phyloP scores from a whole-genome alignment of 2,329 filamentous ascomycete species.

The Teratosphaeria zuluensis region DNA sequence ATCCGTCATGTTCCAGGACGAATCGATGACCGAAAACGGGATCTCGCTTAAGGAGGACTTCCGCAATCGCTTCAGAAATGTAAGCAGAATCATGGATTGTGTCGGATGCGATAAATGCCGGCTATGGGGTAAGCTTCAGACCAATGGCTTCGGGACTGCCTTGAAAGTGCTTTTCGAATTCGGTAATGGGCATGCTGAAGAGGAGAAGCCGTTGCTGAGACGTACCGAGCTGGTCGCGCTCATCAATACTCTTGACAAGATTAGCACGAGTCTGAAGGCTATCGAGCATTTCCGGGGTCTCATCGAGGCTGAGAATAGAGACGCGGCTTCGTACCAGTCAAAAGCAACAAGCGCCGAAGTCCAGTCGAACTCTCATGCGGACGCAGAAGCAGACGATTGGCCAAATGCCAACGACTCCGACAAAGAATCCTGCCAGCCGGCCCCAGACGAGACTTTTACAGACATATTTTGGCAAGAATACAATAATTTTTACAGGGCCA shows the following conservation, averaged over 20 bases:
- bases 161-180: conserved; percentile 95
- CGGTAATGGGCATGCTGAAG: conserved; percentile 49
- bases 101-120: conserved; percentile 98
- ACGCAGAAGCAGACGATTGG: not conserved
- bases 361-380: not conserved
- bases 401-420: not conserved
- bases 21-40: conserved; percentile 37
- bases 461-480: conserved; percentile 58
- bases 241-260: conserved; percentile 84
- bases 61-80: conserved; percentile 91
- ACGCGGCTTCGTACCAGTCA: not conserved
- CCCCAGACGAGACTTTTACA: conserved; percentile 22
- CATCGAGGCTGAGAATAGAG: conserved; percentile 25
- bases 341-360: not conserved
- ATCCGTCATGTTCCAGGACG: conserved; percentile 71
- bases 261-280: conserved; percentile 69
- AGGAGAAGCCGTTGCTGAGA: conserved; percentile 60
- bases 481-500: conserved; percentile 50
- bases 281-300: conserved; percentile 60
- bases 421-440: not conserved
- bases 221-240: conserved; percentile 89
- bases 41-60: conserved; percentile 91
- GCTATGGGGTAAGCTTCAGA: conserved; percentile 95
- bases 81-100: conserved; percentile 95
- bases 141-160: conserved; percentile 85